Evolutionary conservation across 345 rosid species (phyloP).

Genomic region (Streptanthus diversifolius): DNA sequence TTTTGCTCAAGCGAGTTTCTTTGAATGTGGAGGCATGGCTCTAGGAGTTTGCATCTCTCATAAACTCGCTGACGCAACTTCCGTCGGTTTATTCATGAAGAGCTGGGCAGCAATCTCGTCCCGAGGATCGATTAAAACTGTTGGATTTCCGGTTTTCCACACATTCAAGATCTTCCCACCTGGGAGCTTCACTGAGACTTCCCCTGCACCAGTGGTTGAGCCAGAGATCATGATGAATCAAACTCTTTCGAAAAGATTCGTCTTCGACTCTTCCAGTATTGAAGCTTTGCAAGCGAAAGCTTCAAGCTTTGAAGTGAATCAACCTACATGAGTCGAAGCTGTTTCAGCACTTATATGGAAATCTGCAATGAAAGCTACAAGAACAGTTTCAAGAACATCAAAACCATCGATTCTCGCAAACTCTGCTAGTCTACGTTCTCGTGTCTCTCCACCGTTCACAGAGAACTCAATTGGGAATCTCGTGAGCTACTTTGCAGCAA

Average conservation of each 20-base stretch:
- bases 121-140: constrained; percentile 3
- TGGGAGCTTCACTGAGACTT: constrained; percentile 27
- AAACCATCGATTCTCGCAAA: constrained; percentile 40
- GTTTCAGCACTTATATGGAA: constrained; percentile 51
- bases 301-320: constrained; percentile 31
- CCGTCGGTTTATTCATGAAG: constrained; percentile 25
- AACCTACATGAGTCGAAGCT: constrained; percentile 48
- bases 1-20: constrained; percentile 39
- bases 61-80: constrained; percentile 27
- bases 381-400: constrained; percentile 15
- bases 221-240: constrained; percentile 25
- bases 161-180: constrained; percentile 22
- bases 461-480: constrained; percentile 45
- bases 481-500: constrained; percentile 35
- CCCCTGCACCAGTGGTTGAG: constrained; percentile 35
- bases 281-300: constrained; percentile 30
- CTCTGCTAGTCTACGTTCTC: constrained; percentile 38
- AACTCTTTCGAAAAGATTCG: constrained; percentile 25
- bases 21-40: constrained; percentile 36
- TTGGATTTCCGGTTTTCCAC: constrained; percentile 24
- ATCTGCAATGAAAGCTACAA: constrained; percentile 30
- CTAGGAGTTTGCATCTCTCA: constrained; percentile 34
- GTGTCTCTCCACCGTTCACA: constrained; percentile 27
- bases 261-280: constrained; percentile 17
- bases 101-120: constrained; percentile 35